A percentile compares a stretch with the other conserved stretches of the same genome.
Evolutionary conservation across 1,139 yeast genomes (phyloP).

Genomic region (Sugiyamaella neomexicana): DNA sequence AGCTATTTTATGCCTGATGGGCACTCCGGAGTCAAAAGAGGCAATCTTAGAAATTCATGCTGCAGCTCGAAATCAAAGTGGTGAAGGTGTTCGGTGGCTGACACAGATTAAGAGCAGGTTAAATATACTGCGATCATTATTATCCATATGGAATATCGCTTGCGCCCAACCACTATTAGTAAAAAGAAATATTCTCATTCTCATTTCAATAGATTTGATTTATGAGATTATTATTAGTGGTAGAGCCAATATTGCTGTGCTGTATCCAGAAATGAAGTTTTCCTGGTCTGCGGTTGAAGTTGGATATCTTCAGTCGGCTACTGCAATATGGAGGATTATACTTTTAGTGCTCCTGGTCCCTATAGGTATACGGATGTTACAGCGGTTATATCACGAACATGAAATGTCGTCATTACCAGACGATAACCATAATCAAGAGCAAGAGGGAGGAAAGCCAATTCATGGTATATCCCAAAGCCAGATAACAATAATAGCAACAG

Average conservation of each 20-base stretch:
- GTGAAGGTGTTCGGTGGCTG: background rate
- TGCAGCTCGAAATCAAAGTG: background rate
- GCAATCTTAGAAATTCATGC: background rate
- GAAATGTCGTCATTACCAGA: background rate
- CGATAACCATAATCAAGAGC: background rate
- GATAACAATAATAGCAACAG: constrained; percentile 23
- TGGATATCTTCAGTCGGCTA: constrained; percentile 29
- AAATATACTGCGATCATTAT: constrained; percentile 22
- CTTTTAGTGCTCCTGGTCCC: constrained; percentile 26
- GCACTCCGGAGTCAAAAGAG: constrained; percentile 25
- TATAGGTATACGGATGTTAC: constrained; percentile 18
- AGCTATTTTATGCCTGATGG: constrained; percentile 14
- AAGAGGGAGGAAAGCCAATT: background rate
- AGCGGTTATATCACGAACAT: constrained; percentile 15
- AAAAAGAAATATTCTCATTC: constrained; percentile 22
- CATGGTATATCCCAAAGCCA: constrained; percentile 24
- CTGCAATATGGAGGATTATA: constrained; percentile 25
- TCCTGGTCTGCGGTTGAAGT: constrained; percentile 29
- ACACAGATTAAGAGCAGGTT: constrained; percentile 2
- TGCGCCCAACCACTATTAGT: constrained; percentile 12
- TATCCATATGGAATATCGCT: constrained; percentile 21
- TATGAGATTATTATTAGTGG: constrained; percentile 29
- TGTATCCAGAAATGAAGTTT: constrained; percentile 30
- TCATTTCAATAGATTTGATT: constrained; percentile 25
- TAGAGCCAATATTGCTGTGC: constrained; percentile 28